Evolutionary conservation across 306 rosid species (phyloP).

Genomic region (Vigna unguiculata): DNA sequence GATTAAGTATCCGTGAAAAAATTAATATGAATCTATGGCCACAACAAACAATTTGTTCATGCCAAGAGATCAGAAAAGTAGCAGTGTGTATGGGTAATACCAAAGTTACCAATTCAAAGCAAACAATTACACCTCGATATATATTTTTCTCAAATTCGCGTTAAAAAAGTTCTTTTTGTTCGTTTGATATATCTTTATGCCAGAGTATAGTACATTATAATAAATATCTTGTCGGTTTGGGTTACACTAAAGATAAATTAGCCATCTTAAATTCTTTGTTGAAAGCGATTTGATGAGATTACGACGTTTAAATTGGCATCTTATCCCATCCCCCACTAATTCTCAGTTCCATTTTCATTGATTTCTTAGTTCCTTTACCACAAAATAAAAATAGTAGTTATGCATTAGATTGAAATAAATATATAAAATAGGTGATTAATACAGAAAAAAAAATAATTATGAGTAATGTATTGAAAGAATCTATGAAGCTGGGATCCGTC

Average conservation of each 20-base stretch:
- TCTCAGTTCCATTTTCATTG: neutral
- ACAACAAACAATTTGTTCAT: neutral
- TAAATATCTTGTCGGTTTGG: constrained; percentile 6
- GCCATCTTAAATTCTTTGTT: neutral
- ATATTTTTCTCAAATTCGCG: no score
- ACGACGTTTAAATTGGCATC: neutral
- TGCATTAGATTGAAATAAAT: neutral
- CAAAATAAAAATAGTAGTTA: no score
- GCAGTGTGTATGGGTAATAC: no score
- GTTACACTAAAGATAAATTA: neutral
- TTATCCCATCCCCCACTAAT: neutral
- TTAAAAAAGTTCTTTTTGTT: no score
- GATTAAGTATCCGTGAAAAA: neutral
- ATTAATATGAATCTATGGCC: neutral
- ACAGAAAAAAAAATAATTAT: neutral
- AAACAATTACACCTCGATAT: no score
- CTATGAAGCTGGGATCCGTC: no score
- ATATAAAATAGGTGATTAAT: neutral
- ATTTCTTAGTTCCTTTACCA: neutral
- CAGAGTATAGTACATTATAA: no score
- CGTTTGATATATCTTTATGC: neutral
- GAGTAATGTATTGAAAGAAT: constrained; percentile 27
- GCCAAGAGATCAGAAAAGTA: neutral
- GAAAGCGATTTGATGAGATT: neutral
- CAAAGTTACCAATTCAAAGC: no score